Evolutionary conservation across 495 filamentous ascomycete genomes (phyloP), one percentile per base, ranked within the genome.

Genomic region (Rusavskia elegans): DNA sequence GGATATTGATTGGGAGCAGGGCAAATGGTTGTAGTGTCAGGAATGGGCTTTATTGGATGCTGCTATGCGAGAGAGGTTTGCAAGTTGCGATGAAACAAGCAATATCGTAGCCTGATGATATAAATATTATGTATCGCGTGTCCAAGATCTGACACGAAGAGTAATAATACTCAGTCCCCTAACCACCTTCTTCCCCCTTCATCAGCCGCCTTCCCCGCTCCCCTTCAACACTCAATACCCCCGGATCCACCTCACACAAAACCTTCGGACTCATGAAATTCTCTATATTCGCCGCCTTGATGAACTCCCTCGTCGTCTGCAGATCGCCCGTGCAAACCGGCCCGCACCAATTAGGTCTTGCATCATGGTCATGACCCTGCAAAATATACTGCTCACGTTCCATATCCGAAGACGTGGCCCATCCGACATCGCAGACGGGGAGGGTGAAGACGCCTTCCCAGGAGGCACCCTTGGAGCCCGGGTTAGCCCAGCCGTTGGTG

Each of bases 381-480:
- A 64, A 45, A 20, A 63, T 64, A 27, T 55, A 65, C 41, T 58
- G 48, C 38, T 58, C 58, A 5, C 19, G 17, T 30, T 59, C 16
- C 27, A 55, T 57, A 19, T 57, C 36, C 17, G 48, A 11, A 11
- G 45, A 25, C 21, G 62, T 50, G 3, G 61, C 50, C 32, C 25
- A 20, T 13, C 50, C 37, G 10, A 65, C 59, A 53, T 65, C 57
- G 30, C 63, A 65, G 20, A 61, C 59, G 1, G 63, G 61, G 27
- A 65, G 51, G 10, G 59, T 65, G 45, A 64, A 62, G 9, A 59
- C 60, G 38, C 63, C 61, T 51, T 65, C 61, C 61, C 53, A 61
- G 52, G 52, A 49, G 11, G 61, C 35, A 17, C 63, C 63, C 38
- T 63, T 45, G 8, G 50, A 21, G 21, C 53, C 57, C 3, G 61